Evolutionary conservation across 768 basidiomycete species (phyloP), one percentile per base, ranked within the genome.

Genomic region (Kwoniella pini): DNA sequence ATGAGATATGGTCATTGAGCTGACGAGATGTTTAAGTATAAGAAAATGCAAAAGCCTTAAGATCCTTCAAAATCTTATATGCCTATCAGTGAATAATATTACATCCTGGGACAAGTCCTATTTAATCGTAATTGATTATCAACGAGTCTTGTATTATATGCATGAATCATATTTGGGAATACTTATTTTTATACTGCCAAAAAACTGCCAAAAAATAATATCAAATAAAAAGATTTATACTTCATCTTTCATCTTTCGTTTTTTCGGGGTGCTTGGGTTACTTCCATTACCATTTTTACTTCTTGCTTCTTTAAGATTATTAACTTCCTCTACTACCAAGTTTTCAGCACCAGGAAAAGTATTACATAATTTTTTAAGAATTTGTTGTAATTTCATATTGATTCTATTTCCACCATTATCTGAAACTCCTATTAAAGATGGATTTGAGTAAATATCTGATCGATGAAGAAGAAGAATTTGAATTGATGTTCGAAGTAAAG

Each of bases 331-430:
- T 19, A 49, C 55, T 15, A 68, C 62, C 44, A 68, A 38, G 7
- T 43, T 49, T 21, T 52, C 70, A 7, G 61, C 57, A 1, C 62
- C 62, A 1, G 60, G 60, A 17, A 58, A 55, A 11, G 4, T 15
- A 11, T 11, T 43, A 22, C 38, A 42, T 4, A 63, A 31, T 15
- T 58, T 57, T 27, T 54, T 62, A 28, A 72, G 62, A 12, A 64
- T 44, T 26, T 57, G 64, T 27, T 56, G 56, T 10, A 65, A 33
- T 45, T 69, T 68, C 40, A 64, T 53, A 56, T 70, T 67, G 66
- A 72, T 65, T 13, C 58, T 33, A 43, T 65, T 54, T 22, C 68
- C 68, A 26, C 68, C 62, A 44, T 69, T 69, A 21, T 60, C 57
- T 12, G 62, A 44, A 7, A 63, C 62, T 7, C 28, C 30, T 7